Percentiles rank a stretch among this genome's conserved stretches.
Evolutionary conservation across 2,329 filamentous ascomycete genomes (phyloP).

Genomic region (Furcasterigmium furcatum): DNA sequence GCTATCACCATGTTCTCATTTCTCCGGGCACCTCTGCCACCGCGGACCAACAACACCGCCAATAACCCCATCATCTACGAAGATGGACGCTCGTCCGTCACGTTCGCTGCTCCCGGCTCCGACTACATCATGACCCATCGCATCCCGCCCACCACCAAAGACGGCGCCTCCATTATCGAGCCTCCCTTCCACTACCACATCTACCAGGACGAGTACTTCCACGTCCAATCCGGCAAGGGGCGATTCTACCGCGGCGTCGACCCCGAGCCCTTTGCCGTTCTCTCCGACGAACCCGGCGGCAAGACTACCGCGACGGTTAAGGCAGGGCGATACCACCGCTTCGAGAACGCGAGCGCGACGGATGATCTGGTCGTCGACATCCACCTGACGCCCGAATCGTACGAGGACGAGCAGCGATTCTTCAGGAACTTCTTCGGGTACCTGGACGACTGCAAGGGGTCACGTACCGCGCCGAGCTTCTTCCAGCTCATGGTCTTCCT

Average conservation of each 20-base stretch:
- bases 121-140: constrained; percentile 15
- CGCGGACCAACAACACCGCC: constrained; percentile 9
- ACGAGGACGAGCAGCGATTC: constrained; percentile 17
- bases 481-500: constrained; percentile 19
- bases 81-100: constrained; percentile 11
- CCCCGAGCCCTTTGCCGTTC: constrained; percentile 7
- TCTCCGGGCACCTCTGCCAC: constrained; percentile 11
- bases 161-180: constrained; percentile 12
- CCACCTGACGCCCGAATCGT: constrained; percentile 14
- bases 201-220: constrained; percentile 17
- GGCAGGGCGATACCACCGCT: constrained; percentile 14
- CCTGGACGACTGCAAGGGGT: constrained; percentile 16
- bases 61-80: constrained; percentile 17
- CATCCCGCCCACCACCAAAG: constrained; percentile 10
- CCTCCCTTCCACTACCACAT: constrained; percentile 20
- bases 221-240: constrained; percentile 11
- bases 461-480: constrained; percentile 12
- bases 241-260: constrained; percentile 12
- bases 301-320: constrained; percentile 9
- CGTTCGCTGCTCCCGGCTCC: constrained; percentile 14
- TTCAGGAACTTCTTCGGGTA: constrained; percentile 22
- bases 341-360: constrained; percentile 16
- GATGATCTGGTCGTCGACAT: constrained; percentile 16
- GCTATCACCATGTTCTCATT: constrained; percentile 14
- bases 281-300: constrained; percentile 9